Evolutionary conservation across 257 asterid genomes (phyloP).

Genomic region (Solanum verrucosum): DNA sequence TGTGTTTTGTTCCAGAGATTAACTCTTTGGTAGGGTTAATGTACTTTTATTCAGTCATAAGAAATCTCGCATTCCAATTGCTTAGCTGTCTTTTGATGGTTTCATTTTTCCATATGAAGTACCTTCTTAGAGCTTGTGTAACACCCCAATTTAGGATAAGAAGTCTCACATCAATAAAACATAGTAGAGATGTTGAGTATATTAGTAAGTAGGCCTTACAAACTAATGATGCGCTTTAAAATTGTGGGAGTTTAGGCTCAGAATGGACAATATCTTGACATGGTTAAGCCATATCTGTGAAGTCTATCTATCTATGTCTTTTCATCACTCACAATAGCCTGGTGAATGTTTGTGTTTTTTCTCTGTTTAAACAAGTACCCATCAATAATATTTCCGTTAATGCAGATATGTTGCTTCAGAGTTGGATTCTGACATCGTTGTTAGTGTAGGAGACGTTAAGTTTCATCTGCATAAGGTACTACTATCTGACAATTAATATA

Average conservation of each 20-base stretch:
- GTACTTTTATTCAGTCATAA: neutral
- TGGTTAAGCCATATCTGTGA: neutral
- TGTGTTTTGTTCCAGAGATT: neutral
- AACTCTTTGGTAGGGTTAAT: neutral
- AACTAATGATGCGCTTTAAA: neutral
- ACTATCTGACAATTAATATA: neutral
- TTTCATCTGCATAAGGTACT: slow-evolving; percentile 90
- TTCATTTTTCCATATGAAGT: neutral
- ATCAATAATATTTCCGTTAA: neutral
- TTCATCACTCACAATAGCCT: neutral
- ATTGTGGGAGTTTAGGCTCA: neutral
- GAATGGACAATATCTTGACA: no score
- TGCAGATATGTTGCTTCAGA: slow-evolving; percentile 84
- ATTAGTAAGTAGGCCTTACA: neutral
- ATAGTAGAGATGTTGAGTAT: neutral
- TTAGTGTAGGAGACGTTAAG: slow-evolving; percentile 12
- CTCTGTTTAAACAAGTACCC: neutral
- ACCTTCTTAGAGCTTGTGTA: neutral
- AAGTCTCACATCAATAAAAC: neutral
- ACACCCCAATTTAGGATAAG: neutral
- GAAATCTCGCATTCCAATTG: neutral
- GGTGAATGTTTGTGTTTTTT: neutral
- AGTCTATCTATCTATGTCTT: neutral
- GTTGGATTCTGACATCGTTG: slow-evolving; percentile 66
- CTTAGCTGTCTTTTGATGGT: neutral